phyloP scores from a whole-genome alignment of 441 rosid species.

The Adansonia madagascariensis region DNA sequence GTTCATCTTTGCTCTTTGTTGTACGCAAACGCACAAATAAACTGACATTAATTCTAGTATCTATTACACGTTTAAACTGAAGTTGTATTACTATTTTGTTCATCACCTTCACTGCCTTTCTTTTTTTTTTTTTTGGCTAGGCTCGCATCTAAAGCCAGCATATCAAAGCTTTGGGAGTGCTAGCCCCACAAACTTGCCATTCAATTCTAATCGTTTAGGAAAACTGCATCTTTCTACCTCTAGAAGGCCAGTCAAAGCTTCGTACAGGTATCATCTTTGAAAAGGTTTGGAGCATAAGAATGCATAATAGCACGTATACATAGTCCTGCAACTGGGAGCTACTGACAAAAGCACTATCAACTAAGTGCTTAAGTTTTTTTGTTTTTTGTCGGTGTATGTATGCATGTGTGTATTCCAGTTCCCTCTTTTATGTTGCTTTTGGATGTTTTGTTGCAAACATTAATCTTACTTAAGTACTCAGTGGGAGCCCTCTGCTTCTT shows the following conservation, averaged over 20 bases:
- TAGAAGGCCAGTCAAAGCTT: conserved; percentile 52
- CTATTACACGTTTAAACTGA: neutral
- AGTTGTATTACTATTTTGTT: neutral
- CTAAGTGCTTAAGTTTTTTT: neutral
- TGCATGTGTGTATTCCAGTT: neutral
- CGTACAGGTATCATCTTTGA: conserved; percentile 54
- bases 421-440: neutral
- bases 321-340: neutral
- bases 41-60: neutral
- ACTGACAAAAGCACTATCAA: neutral
- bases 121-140: conserved; percentile 35
- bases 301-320: neutral
- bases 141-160: conserved; percentile 40
- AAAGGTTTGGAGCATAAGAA: neutral
- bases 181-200: conserved; percentile 45
- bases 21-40: neutral
- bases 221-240: conserved; percentile 48
- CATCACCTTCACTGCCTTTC: neutral
- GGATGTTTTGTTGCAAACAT: neutral
- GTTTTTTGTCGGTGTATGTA: neutral
- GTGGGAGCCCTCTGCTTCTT: conserved; percentile 13
- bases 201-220: conserved; percentile 39
- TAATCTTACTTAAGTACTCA: neutral
- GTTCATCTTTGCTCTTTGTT: neutral
- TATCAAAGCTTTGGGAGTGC: conserved; percentile 36